Evolutionary conservation across 129 eudicot species (phyloP).

Genomic region (Calendula officinalis): DNA sequence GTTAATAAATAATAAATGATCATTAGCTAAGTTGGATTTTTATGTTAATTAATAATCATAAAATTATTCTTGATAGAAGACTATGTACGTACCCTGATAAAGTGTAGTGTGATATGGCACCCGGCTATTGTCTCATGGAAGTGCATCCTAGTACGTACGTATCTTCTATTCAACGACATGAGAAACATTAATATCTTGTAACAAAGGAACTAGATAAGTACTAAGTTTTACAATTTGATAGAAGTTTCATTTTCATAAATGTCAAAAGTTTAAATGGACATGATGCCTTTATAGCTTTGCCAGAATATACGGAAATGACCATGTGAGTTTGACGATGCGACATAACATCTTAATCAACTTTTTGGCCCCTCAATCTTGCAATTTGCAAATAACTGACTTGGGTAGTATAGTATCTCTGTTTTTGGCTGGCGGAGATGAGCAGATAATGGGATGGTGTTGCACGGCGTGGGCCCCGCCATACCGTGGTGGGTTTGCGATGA

Average conservation of each 20-base stretch:
- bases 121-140: background rate
- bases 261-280: slow-evolving; percentile 1
- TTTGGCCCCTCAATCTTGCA: slow-evolving; percentile 13
- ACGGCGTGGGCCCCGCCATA: too few species aligned
- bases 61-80: slow-evolving; percentile 4
- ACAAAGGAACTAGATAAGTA: background rate
- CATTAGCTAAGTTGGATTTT: background rate
- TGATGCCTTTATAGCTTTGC: background rate
- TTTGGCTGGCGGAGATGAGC: too few species aligned
- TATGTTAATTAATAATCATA: slow-evolving; percentile 4
- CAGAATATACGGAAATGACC: background rate
- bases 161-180: background rate
- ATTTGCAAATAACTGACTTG: background rate
- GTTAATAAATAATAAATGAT: slow-evolving; percentile 7
- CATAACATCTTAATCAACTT: background rate
- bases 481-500: too few species aligned
- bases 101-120: background rate
- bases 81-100: slow-evolving; percentile 4
- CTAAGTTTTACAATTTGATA: background rate
- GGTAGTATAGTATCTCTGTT: too few species aligned
- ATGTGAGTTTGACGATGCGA: slow-evolving; percentile 6
- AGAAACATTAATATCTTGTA: background rate
- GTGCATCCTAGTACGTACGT: slow-evolving; percentile 7
- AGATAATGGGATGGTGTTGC: too few species aligned
- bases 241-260: background rate